phyloP scores from a whole-genome alignment of 371 early-diverging fungal genomes.

The Actinomucor elegans region DNA sequence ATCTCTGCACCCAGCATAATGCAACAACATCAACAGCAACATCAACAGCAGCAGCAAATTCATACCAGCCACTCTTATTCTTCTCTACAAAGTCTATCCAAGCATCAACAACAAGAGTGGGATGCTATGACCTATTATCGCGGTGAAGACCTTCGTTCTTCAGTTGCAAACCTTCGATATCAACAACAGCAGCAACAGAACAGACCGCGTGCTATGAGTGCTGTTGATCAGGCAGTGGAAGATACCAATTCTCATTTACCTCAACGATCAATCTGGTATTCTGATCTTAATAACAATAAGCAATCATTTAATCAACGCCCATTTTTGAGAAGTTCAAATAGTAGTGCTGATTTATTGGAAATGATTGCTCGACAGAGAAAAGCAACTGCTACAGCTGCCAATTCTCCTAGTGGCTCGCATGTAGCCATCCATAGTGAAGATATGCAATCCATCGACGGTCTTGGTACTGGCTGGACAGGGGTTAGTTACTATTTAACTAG shows the following conservation, averaged over 20 bases:
- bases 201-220: conserved; percentile 55
- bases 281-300: neutral
- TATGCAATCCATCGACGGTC: conserved; percentile 6
- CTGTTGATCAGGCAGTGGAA: conserved; percentile 25
- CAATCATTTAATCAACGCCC: conserved; percentile 7
- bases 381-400: neutral
- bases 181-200: conserved; percentile 10
- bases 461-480: conserved; percentile 22
- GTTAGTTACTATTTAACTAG: neutral
- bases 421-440: conserved; percentile 2
- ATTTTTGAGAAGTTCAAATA: conserved; percentile 33
- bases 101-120: conserved; percentile 15
- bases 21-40: neutral
- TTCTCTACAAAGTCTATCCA: conserved; percentile 22
- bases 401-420: neutral
- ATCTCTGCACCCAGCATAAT: neutral
- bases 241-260: conserved; percentile 1
- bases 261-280: conserved; percentile 22
- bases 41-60: neutral
- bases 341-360: conserved; percentile 43
- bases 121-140: conserved; percentile 2
- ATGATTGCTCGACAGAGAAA: conserved; percentile 36
- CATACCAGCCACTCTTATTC: conserved; percentile 33
- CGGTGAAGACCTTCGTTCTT: conserved; percentile 27
- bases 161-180: conserved; percentile 13